Conservation (phyloP, 2,329 filamentous ascomycete species). For the Sclerotinia subarctica region DNA sequence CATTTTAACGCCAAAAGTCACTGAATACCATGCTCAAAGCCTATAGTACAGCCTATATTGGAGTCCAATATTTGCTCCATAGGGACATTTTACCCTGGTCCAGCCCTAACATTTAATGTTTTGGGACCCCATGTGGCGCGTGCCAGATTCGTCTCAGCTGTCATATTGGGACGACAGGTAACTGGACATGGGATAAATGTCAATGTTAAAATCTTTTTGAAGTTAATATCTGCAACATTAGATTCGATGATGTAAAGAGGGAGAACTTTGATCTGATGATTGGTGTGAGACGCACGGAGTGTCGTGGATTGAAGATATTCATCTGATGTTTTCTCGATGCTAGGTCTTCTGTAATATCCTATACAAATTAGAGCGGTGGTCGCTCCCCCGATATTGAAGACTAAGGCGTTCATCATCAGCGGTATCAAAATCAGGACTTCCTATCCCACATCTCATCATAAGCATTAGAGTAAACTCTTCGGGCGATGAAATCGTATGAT, state of each 20-base stretch:
- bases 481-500: background rate
- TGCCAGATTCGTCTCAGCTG: conserved; percentile 36
- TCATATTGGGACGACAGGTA: conserved; percentile 19
- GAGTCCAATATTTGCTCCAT: conserved; percentile 3
- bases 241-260: background rate
- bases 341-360: background rate
- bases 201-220: background rate
- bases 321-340: background rate
- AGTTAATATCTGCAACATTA: conserved; percentile 1
- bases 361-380: background rate
- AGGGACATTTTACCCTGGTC: background rate
- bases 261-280: background rate
- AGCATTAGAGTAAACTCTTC: background rate
- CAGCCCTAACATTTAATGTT: conserved; percentile 18
- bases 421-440: background rate
- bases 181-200: background rate
- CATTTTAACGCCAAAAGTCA: background rate
- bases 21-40: background rate
- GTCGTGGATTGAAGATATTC: background rate
- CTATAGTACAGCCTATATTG: background rate
- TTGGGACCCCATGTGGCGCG: conserved; percentile 15
- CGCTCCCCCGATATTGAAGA: background rate
- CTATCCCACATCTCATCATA: background rate
- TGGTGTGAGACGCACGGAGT: too few species aligned
- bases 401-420: background rate